Base-by-base conservation (phyloP, 2,329 filamentous ascomycete genomes). In the Xylaria polymorpha region DNA sequence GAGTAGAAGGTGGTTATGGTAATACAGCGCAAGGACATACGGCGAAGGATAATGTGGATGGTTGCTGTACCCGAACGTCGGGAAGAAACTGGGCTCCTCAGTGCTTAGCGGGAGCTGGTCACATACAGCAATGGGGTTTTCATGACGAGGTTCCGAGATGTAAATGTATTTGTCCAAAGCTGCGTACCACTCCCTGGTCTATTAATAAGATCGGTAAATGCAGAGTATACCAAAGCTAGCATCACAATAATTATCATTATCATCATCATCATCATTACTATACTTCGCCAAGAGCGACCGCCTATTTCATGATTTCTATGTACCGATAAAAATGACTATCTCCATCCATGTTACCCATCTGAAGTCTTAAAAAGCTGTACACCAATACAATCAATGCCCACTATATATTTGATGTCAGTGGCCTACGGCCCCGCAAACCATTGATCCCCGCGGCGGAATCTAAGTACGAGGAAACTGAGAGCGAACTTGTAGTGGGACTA, bases 1-100 rank as follows among this genome's bases (percentile, higher is more conserved):
- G 46, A 46, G 58, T 62, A 63, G 66, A 65, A 41, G 61, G 37
- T 18, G 61, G 51, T 50, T 32, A 67, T 63, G 61, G 50, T 63
- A 43, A 62, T 63, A 61, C 39, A 61, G 46, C 57, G 61, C 25
- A 60, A 46, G 61, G 67, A 48, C 56, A 67, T 60, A 43, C 35
- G 29, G 41, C 41, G 55, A 65, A 20, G 48, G 41, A 59, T 46
- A 44, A 56, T 60, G 37, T 56, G 48, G 53, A 48, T 51, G 43
- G 53, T 62, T 66, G 50, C 44, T 56, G 58, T 61, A 66, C 56
- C 50, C 35, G 25, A 41, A 32, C 39, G 44, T 64, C 60, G 32
- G 48, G 64, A 39, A 37, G 67, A 60, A 48, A 50, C 60, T 22
- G 59, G 56, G 55, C 29, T 63, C 25, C 53, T 60, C 57, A 51